Evolutionary conservation across 2,329 filamentous ascomycete genomes (phyloP), one percentile per base, ranked within the genome.

Genomic region (Gremmenia infestans): DNA sequence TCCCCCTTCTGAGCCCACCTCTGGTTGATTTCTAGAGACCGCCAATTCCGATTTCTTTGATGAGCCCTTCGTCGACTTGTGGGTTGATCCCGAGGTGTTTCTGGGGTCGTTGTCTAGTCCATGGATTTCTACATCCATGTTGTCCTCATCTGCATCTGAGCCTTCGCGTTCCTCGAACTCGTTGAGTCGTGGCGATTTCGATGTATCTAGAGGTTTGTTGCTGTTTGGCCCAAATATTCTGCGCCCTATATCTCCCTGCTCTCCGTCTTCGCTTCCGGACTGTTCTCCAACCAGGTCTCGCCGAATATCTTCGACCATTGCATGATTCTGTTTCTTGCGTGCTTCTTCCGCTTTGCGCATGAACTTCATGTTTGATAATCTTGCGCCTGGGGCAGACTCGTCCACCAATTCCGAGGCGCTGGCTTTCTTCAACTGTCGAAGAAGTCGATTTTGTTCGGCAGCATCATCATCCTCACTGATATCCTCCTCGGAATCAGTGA

Each of bases 341-440:
- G 85, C 79, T 28, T 87, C 88, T 67, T 97, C 92, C 1, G 91
- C 90, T 63, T 87, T 91, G 66, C 87, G 85, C 94, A 99, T 97
- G 70, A 99, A 99, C 59, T 90, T 89, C 87, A 99, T 91, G 51
- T 82, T 81, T 72, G 89, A 85, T 6, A 99, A 75, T 64, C 83
- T 87, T 14, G 86, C 86, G 63, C 81, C 78, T 0, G 81, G 81
- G 17, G 70, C 76, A 19, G 64, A 65, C n/a, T 74, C 74, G 22
- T 81, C 79, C 14, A 78, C 73, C 8, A 74, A 68, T 36, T 76
- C 74, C 9, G 76, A 72, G 17, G 74, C 72, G 15, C 74, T 74
- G 6, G 77, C 63, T 59, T 70, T 74, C 58, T 74, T 76, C 49
- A 79, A 73, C 60, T 80, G 69, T 40, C 73, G 73, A 43, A 86